Percentiles rank a stretch among this genome's conserved stretches.
Evolutionary conservation across 306 rosid species (phyloP).

Genomic region (Cicer chorassanicum): DNA sequence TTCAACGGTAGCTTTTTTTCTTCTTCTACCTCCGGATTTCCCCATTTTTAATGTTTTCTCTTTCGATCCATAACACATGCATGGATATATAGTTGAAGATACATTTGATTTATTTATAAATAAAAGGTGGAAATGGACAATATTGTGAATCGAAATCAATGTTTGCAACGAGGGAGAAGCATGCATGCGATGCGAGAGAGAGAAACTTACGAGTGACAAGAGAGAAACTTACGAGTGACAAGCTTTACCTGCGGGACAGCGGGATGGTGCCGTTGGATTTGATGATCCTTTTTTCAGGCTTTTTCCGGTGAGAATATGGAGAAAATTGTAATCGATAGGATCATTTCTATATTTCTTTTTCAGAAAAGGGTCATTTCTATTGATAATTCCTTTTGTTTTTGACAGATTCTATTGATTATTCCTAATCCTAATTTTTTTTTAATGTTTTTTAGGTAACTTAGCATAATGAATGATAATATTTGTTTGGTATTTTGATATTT

Average conservation of each 20-base stretch:
- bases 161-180: background rate
- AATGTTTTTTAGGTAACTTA: background rate
- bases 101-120: background rate
- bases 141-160: slow-evolving; percentile 10
- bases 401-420: background rate
- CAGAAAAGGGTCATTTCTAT: background rate
- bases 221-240: background rate
- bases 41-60: background rate
- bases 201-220: no score
- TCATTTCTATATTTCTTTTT: background rate
- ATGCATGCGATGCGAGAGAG: background rate
- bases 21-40: slow-evolving; percentile 15
- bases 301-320: background rate
- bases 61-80: background rate
- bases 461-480: background rate
- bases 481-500: background rate
- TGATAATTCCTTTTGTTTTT: background rate
- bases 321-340: background rate
- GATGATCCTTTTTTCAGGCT: background rate
- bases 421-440: background rate
- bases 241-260: background rate
- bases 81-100: background rate
- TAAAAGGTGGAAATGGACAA: background rate
- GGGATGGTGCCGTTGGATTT: background rate
- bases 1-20: background rate